Evolutionary conservation across 257 asterid genomes (phyloP).

Genomic region (Sherardia arvensis): DNA sequence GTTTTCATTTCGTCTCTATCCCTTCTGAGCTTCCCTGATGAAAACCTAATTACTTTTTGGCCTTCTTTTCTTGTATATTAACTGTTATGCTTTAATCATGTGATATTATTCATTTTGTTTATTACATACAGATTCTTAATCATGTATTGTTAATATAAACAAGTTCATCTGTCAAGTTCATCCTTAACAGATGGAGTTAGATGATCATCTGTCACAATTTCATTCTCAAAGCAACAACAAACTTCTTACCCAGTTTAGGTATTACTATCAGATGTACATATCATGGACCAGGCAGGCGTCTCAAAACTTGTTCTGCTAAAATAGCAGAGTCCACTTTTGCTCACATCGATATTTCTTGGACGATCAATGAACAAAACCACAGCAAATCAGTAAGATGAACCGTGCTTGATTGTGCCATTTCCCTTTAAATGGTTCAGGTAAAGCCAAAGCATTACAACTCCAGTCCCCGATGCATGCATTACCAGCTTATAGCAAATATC

Average conservation of each 20-base stretch:
- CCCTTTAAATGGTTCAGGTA: neutral
- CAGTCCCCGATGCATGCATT: no score
- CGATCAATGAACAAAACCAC: neutral
- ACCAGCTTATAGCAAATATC: neutral
- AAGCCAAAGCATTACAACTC: neutral
- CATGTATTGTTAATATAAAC: no score
- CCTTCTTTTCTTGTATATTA: neutral
- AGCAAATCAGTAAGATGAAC: neutral
- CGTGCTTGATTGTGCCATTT: neutral
- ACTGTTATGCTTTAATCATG: neutral
- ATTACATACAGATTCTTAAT: neutral
- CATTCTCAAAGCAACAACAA: no score
- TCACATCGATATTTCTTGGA: neutral
- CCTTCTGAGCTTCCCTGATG: conserved; percentile 9
- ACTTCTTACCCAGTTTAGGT: no score
- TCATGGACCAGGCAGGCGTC: neutral
- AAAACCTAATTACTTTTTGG: neutral
- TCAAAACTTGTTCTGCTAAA: neutral
- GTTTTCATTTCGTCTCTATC: neutral
- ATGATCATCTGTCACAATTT: no score
- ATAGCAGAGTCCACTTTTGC: neutral
- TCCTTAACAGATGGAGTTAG: no score
- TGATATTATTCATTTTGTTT: neutral
- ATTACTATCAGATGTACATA: no score
- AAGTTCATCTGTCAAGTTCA: no score